Conservation (phyloP, 345 rosid genomes). For the Cardiospermum halicacabum region DNA sequence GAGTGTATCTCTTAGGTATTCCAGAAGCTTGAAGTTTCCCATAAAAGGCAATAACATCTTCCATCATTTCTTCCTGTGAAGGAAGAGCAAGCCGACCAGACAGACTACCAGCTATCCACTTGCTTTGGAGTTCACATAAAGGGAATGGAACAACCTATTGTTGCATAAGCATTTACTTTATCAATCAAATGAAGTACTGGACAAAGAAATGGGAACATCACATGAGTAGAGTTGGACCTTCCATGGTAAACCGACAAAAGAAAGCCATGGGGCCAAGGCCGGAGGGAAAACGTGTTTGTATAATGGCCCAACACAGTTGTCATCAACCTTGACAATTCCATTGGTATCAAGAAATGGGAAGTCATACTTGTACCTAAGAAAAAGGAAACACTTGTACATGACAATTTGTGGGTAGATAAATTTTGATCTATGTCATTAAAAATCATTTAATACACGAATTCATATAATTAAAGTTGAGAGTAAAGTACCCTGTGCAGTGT, state of each 20-base stretch:
- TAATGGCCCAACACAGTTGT: conserved; percentile 71
- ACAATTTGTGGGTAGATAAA: not conserved
- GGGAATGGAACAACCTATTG: conserved; percentile 59
- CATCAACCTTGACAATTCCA: conserved; percentile 63
- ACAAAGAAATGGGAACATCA: conserved; percentile 3
- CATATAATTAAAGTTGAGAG: too few relatives aligned
- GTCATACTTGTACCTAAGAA: conserved; percentile 71
- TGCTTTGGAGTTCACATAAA: conserved; percentile 70
- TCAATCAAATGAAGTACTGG: not conserved
- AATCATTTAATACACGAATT: too few relatives aligned
- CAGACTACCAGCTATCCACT: conserved; percentile 80
- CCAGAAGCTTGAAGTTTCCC: conserved; percentile 48
- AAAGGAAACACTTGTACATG: not conserved
- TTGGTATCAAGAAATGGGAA: conserved; percentile 84
- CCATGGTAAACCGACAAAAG: conserved; percentile 83
- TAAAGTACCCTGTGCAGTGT: conserved; percentile 93
- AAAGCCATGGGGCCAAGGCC: conserved; percentile 59
- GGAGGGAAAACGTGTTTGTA: conserved; percentile 83
- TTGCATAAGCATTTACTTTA: not conserved
- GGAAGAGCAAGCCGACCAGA: conserved; percentile 70
- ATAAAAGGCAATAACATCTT: conserved; percentile 48
- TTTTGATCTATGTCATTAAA: not conserved
- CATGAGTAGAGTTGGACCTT: conserved; percentile 37
- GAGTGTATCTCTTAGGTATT: conserved; percentile 60
- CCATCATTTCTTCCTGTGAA: conserved; percentile 58